Percentiles rank a stretch among this genome's conserved stretches.
phyloP scores from a whole-genome alignment of 305 asterid species.

The Fraxinus sp. region DNA sequence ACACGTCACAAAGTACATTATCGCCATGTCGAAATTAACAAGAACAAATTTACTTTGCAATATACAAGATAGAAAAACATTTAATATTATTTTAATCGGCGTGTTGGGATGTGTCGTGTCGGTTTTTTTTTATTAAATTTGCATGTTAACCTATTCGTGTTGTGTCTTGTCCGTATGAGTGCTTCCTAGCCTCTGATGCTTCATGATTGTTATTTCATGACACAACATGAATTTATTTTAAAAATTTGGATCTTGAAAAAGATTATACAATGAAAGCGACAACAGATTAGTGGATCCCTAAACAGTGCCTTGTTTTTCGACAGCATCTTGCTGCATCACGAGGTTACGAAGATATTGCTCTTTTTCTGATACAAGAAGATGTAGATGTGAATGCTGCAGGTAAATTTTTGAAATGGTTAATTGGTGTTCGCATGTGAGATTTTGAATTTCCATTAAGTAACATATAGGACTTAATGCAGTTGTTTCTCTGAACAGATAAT shows the following conservation, averaged over 20 bases:
- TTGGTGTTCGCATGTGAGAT: not conserved
- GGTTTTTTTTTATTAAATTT: not conserved
- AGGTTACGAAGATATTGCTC: conserved; percentile 67
- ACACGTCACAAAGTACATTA: not conserved
- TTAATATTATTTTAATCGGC: not conserved
- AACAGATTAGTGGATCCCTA: not conserved
- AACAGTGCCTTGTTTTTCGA: not conserved
- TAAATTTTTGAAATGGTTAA: conserved; percentile 22
- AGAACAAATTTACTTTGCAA: not conserved
- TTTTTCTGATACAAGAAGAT: conserved; percentile 66
- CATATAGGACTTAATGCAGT: not conserved
- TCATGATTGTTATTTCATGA: not conserved
- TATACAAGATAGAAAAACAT: not conserved
- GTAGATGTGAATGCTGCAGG: conserved; percentile 63
- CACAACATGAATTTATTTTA: not conserved
- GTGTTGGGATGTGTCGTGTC: not conserved
- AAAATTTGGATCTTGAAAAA: not conserved
- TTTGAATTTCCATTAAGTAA: not conserved
- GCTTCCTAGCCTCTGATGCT: not conserved
- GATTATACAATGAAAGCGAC: not conserved
- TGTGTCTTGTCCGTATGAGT: not conserved
- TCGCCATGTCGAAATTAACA: not conserved
- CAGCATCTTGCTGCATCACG: conserved; percentile 92
- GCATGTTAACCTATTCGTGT: not conserved
- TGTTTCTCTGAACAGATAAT: conserved; percentile 45